These are phyloP conservation scores for Lentinus brumalis DNA, from an alignment of 768 basidiomycete species.

Conservation along the genomic window DNA sequence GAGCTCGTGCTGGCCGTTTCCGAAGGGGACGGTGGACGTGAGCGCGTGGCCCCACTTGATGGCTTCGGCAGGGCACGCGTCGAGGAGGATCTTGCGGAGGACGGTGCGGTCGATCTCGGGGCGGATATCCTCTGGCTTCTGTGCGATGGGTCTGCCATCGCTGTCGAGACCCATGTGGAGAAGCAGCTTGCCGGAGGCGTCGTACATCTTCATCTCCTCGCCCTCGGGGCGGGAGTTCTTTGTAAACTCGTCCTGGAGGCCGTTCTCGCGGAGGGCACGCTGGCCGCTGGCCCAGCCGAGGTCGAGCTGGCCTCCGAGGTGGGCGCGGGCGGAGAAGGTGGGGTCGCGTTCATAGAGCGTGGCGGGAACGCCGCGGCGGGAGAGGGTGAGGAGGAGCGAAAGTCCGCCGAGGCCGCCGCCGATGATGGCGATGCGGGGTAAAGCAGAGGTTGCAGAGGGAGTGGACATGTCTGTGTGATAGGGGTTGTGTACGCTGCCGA, in stretches of 20 bases:
- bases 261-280: neutral
- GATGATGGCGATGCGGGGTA: constrained; percentile 5
- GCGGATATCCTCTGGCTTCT: neutral
- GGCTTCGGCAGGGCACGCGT: neutral
- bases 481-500: neutral
- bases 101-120: neutral
- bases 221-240: neutral
- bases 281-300: neutral
- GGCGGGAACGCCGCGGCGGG: constrained; percentile 1
- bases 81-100: neutral
- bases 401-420: constrained; percentile 4
- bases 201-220: neutral
- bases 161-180: neutral
- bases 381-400: neutral
- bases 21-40: neutral
- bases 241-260: neutral
- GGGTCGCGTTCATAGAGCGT: constrained; percentile 1
- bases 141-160: neutral
- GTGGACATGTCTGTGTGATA: neutral
- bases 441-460: neutral
- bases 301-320: constrained; percentile 1
- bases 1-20: neutral
- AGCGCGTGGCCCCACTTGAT: neutral
- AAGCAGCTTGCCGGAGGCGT: neutral
- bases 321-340: neutral